Conservation (phyloP, 306 rosid genomes). For the Vigna nakashimae region DNA sequence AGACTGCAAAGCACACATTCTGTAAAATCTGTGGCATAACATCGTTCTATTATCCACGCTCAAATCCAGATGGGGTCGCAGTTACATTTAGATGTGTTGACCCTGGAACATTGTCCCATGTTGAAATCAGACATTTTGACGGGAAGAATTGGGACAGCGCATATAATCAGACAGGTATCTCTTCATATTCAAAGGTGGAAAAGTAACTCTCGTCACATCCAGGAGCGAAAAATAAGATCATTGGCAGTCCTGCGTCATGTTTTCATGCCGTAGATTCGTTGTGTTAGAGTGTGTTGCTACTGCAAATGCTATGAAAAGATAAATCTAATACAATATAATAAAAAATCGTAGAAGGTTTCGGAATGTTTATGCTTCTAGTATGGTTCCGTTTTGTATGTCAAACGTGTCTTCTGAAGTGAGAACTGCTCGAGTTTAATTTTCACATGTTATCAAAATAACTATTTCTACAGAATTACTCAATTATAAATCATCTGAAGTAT, state of each 20-base stretch:
- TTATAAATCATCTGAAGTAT: neutral
- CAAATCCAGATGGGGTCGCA: conserved; percentile 89
- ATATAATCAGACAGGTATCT: conserved; percentile 39
- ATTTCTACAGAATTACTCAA: neutral
- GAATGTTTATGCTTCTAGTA: neutral
- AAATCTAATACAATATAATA: neutral
- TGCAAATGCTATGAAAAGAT: neutral
- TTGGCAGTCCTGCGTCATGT: neutral
- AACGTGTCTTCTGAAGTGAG: neutral
- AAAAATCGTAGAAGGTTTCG: neutral
- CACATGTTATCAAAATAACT: neutral
- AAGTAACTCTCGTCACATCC: conserved; percentile 23
- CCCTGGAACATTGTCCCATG: conserved; percentile 67
- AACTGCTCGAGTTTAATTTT: neutral
- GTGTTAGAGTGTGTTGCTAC: neutral
- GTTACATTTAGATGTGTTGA: conserved; percentile 79
- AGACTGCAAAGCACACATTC: conserved; percentile 83
- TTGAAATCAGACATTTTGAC: conserved; percentile 67
- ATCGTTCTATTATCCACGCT: conserved; percentile 83
- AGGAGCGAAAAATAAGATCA: neutral
- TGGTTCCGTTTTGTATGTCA: neutral
- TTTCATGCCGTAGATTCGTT: neutral
- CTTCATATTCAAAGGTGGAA: conserved; percentile 61
- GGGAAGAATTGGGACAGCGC: conserved; percentile 79
- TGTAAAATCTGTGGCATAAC: conserved; percentile 90